Percentiles rank a stretch among this genome's conserved stretches.
These are phyloP conservation scores for Rhodotorula diobovata DNA, from an alignment of 768 basidiomycete species.

Conservation along the genomic window DNA sequence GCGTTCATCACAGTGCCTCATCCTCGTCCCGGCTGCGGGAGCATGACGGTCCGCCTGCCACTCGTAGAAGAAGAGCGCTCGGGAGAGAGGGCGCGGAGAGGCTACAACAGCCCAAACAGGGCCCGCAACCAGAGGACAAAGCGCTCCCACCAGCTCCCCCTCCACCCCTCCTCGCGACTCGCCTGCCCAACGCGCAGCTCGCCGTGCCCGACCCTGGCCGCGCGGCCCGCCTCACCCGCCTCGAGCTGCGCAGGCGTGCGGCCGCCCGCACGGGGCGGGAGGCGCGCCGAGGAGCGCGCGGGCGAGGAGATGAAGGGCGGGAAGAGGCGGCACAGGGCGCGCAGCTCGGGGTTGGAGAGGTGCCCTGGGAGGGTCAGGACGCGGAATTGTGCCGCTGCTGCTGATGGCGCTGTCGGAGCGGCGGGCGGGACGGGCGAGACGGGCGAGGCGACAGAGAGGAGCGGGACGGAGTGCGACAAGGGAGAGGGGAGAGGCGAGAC, in stretches of 20 bases:
- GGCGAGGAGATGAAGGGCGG: conserved; percentile 27
- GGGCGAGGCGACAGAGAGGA: background rate
- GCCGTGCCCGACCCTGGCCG: background rate
- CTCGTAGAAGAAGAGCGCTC: too few species aligned
- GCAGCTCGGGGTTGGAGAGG: conserved; percentile 39
- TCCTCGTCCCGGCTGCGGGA: too few species aligned
- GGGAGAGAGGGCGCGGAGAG: background rate
- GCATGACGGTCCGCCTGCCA: too few species aligned
- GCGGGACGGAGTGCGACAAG: background rate
- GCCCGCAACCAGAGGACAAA: background rate
- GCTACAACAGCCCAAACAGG: background rate
- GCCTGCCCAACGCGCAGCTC: background rate
- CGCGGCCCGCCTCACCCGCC: too few species aligned
- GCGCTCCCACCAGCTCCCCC: conserved; percentile 2
- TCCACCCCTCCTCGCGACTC: background rate
- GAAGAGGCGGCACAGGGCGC: conserved; percentile 26
- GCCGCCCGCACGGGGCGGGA: background rate
- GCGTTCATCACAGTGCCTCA: too few species aligned
- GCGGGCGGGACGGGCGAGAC: background rate
- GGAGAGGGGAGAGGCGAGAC: background rate
- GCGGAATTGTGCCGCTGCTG: conserved; percentile 17
- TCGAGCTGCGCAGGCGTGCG: background rate
- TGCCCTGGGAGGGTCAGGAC: conserved; percentile 33
- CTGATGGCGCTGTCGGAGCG: background rate
- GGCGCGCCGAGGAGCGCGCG: background rate